These are phyloP conservation scores for Moniliophthora roreri DNA, from an alignment of 1,284 basidiomycete genomes.

Conservation along the genomic window DNA sequence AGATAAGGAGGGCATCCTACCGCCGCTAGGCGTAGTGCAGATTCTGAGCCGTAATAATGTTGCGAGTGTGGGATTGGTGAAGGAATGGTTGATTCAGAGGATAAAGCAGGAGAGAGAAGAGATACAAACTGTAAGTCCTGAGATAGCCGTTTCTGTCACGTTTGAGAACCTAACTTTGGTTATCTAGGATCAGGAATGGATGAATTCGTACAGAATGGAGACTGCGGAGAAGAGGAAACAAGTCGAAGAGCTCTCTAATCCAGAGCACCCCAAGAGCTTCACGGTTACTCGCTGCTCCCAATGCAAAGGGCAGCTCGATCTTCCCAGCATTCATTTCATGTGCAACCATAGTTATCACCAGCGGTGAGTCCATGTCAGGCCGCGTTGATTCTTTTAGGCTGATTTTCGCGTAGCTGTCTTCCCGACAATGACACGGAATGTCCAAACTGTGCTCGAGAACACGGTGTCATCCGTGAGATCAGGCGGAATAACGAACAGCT, in stretches of 20 bases:
- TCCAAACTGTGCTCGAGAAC: constrained; percentile 81
- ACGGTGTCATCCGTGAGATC: constrained; percentile 89
- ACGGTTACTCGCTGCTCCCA: constrained; percentile 90
- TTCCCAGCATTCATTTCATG: constrained; percentile 97
- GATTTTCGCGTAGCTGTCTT: constrained; percentile 57
- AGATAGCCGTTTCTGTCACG: constrained; percentile 16
- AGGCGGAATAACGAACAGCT: constrained; percentile 80
- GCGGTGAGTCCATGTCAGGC: constrained; percentile 47
- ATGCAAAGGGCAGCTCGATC: constrained; percentile 86
- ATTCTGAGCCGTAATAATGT: constrained; percentile 84
- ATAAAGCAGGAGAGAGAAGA: constrained; percentile 76
- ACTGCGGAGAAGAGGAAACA: constrained; percentile 82
- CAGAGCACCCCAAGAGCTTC: constrained; percentile 81
- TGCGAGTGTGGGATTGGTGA: constrained; percentile 87
- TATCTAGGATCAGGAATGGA: constrained; percentile 82
- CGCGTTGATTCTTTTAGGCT: not conserved
- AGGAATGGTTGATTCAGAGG: constrained; percentile 82
- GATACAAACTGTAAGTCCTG: constrained; percentile 67
- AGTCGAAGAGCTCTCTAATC: constrained; percentile 78
- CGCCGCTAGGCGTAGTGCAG: constrained; percentile 87
- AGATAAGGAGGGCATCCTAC: constrained; percentile 80
- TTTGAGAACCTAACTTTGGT: constrained; percentile 2
- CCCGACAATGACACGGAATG: constrained; percentile 88
- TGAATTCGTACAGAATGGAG: constrained; percentile 84
- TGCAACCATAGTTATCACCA: constrained; percentile 98